A percentile compares a stretch with the other conserved stretches of the same genome.
phyloP scores from a whole-genome alignment of 2,329 filamentous ascomycete genomes.

The Pleoardoris graminearum region DNA sequence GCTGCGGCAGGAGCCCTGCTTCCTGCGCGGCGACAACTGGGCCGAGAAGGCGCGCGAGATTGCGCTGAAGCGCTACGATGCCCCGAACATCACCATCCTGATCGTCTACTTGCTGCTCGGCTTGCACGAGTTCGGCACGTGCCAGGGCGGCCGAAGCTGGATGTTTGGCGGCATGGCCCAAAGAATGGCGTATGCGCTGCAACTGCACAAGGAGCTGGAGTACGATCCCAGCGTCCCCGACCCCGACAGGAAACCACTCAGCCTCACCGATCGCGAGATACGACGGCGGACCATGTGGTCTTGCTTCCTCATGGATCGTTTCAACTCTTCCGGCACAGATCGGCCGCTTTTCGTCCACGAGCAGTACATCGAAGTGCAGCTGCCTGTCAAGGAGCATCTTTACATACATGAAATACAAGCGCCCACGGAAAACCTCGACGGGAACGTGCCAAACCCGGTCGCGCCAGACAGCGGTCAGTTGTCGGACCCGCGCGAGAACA shows the following conservation, averaged over 20 bases:
- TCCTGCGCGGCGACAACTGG: slow-evolving; percentile 89
- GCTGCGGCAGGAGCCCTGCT: slow-evolving; percentile 74
- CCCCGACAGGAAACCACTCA: slow-evolving; percentile 66
- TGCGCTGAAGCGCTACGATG: slow-evolving; percentile 83
- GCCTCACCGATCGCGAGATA: slow-evolving; percentile 92
- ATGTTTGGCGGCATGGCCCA: slow-evolving; percentile 93
- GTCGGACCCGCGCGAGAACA: slow-evolving; percentile 74
- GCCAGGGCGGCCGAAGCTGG: slow-evolving; percentile 95
- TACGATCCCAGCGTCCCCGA: slow-evolving; percentile 73
- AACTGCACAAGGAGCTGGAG: slow-evolving; percentile 89
- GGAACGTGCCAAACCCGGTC: slow-evolving; percentile 66
- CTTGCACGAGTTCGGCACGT: slow-evolving; percentile 94
- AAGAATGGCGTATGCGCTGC: slow-evolving; percentile 93
- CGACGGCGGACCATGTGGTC: slow-evolving; percentile 96
- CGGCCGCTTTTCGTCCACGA: slow-evolving; percentile 89
- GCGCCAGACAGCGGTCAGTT: slow-evolving; percentile 66
- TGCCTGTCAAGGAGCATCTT: slow-evolving; percentile 87
- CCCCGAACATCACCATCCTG: slow-evolving; percentile 93
- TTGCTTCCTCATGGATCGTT: slow-evolving; percentile 95
- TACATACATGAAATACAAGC: slow-evolving; percentile 92
- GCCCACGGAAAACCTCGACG: slow-evolving; percentile 80
- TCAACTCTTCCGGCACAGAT: slow-evolving; percentile 94
- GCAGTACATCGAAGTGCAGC: slow-evolving; percentile 82
- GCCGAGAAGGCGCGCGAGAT: slow-evolving; percentile 85
- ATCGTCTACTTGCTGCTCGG: slow-evolving; percentile 88